Conservation (phyloP, 768 basidiomycete species). For the Rhizopogon salebrosus region DNA sequence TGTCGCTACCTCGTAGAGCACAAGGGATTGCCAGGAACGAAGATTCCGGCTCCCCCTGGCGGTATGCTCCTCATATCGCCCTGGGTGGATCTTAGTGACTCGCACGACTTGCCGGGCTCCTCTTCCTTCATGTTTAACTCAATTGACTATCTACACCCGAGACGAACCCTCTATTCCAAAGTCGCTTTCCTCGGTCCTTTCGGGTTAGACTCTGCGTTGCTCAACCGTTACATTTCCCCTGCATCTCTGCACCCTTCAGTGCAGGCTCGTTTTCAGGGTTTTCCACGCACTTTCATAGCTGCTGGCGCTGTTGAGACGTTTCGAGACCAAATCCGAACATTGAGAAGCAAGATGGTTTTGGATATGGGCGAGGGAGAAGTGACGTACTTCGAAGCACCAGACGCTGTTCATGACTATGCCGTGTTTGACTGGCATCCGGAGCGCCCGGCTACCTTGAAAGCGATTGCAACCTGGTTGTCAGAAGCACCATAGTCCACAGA, state of each 20-base stretch:
- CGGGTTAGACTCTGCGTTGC: constrained; percentile 37
- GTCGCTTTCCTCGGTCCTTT: constrained; percentile 45
- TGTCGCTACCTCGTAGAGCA: constrained; percentile 57
- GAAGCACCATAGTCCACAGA: too few relatives aligned
- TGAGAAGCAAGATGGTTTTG: constrained; percentile 43
- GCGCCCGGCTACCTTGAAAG: constrained; percentile 39
- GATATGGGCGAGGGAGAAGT: constrained; percentile 46
- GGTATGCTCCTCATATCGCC: constrained; percentile 52
- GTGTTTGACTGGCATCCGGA: constrained; percentile 50
- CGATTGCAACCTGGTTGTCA: constrained; percentile 42
- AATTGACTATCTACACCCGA: constrained; percentile 18
- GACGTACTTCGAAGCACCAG: constrained; percentile 43
- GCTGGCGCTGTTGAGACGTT: constrained; percentile 54
- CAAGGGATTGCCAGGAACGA: constrained; percentile 30
- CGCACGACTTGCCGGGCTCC: constrained; percentile 33
- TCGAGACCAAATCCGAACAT: constrained; percentile 44
- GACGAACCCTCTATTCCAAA: constrained; percentile 28
- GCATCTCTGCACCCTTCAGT: constrained; percentile 37
- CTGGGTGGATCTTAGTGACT: constrained; percentile 41
- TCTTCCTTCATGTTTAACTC: constrained; percentile 33
- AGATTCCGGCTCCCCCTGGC: constrained; percentile 31
- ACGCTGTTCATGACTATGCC: constrained; percentile 52
- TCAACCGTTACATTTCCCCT: constrained; percentile 56
- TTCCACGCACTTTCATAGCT: constrained; percentile 57
- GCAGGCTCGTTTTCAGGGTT: constrained; percentile 43